A percentile compares a stretch with the other conserved stretches of the same genome.
Conservation (phyloP, 257 asterid species). For the Anisodus acutangulus region DNA sequence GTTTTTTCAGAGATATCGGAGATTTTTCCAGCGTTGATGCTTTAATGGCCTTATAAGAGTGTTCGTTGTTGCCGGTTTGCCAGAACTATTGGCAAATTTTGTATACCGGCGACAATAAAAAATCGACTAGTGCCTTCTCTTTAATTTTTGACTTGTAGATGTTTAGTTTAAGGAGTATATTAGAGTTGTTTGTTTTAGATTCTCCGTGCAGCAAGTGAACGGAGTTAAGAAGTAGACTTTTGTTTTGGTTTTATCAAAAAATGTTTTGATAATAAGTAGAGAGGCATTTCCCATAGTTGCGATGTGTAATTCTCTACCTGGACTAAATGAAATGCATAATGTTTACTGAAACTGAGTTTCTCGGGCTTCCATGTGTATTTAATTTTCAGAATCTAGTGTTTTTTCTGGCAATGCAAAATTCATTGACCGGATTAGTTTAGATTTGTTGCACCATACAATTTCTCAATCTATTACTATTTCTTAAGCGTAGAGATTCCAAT, state of each 20-base stretch:
- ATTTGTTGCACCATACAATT: no score
- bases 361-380: not conserved
- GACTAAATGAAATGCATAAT: slow-evolving; percentile 25
- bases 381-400: not conserved
- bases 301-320: not conserved
- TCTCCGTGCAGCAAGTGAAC: slow-evolving; percentile 38
- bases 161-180: not conserved
- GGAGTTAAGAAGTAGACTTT: slow-evolving; percentile 43
- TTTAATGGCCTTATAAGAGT: slow-evolving; percentile 41
- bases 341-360: not conserved
- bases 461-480: no score
- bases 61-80: slow-evolving; percentile 49
- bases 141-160: no score
- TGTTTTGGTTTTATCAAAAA: slow-evolving; percentile 15
- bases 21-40: slow-evolving; percentile 53
- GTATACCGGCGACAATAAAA: slow-evolving; percentile 41
- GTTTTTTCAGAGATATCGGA: slow-evolving; percentile 52
- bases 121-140: slow-evolving; percentile 31
- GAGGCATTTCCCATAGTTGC: not conserved
- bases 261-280: slow-evolving; percentile 17
- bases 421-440: no score
- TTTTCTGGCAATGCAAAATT: not conserved
- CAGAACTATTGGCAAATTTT: slow-evolving; percentile 65
- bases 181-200: slow-evolving; percentile 28
- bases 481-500: no score